Conservation (phyloP, 2,329 filamentous ascomycete species). For the Monilinia fructigena region DNA sequence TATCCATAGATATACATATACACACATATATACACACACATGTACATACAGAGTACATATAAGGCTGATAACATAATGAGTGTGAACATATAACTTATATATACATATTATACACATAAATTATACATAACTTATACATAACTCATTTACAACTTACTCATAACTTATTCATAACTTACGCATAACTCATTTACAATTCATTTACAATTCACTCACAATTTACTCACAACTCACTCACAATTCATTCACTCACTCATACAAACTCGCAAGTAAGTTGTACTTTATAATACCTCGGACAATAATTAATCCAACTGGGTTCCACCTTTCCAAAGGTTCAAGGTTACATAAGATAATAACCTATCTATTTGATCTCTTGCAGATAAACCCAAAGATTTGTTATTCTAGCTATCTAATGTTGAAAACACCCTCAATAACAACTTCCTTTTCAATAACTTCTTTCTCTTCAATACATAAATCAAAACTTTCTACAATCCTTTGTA, state of each 20-base stretch:
- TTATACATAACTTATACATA: no score
- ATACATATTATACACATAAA: no score
- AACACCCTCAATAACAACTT: slow-evolving; percentile 10
- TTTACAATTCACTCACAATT: no score
- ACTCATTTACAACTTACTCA: no score
- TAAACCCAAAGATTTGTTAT: neutral
- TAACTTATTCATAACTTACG: no score
- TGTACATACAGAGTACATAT: neutral
- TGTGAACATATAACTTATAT: neutral
- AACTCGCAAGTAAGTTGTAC: no score
- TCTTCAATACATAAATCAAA: neutral
- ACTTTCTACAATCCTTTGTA: neutral
- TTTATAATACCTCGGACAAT: neutral
- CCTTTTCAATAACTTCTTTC: neutral
- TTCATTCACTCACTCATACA: no score
- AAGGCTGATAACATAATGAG: neutral
- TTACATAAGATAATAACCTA: no score
- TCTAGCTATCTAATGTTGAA: slow-evolving; percentile 9
- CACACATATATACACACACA: no score
- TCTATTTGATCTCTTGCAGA: neutral
- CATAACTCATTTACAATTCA: no score
- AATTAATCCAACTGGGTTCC: neutral
- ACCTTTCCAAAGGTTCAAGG: neutral
- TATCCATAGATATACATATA: no score
- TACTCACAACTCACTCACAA: no score